phyloP scores from a whole-genome alignment of 805 yeast species.

The Wickerhamomyces bovis region DNA sequence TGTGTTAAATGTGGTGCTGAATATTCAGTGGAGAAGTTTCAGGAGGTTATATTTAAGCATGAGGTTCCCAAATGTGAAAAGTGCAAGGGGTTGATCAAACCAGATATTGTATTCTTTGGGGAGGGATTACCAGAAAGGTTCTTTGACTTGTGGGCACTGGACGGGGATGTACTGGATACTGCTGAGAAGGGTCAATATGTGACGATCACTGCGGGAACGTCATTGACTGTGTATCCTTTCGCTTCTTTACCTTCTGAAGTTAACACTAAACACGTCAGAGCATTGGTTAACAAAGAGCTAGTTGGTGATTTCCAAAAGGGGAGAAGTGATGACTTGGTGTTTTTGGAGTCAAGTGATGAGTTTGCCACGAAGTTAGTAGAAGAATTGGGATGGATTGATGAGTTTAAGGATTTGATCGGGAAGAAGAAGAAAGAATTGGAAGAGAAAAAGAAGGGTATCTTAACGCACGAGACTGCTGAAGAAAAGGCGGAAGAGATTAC shows the following conservation, averaged over 20 bases:
- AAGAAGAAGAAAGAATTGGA: conserved; percentile 9
- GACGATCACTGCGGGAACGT: conserved; percentile 89
- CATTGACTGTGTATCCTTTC: conserved; percentile 86
- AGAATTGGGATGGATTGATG: conserved; percentile 59
- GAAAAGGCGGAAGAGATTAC: conserved; percentile 24
- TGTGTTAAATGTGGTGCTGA: conserved; percentile 69
- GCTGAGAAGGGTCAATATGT: conserved; percentile 44
- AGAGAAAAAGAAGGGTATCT: conserved; percentile 13
- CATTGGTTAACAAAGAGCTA: conserved; percentile 64
- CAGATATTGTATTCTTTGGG: conserved; percentile 93
- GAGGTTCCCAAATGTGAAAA: conserved; percentile 42
- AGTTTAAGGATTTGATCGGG: conserved; percentile 37
- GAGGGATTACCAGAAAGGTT: conserved; percentile 72
- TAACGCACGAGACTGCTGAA: conserved; percentile 12
- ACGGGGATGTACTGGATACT: conserved; percentile 23
- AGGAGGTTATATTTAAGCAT: conserved; percentile 30
- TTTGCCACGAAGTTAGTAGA: conserved; percentile 49
- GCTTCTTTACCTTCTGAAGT: conserved; percentile 75
- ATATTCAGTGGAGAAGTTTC: conserved; percentile 44
- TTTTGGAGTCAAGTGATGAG: conserved; percentile 61
- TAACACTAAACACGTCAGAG: conserved; percentile 41
- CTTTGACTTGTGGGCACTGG: conserved; percentile 62
- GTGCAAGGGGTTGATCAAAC: conserved; percentile 79
- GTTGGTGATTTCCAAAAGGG: conserved; percentile 68
- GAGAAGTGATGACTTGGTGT: conserved; percentile 55